These are phyloP conservation scores for Candida oleophila DNA, from an alignment of 805 yeast species.

Conservation along the genomic window DNA sequence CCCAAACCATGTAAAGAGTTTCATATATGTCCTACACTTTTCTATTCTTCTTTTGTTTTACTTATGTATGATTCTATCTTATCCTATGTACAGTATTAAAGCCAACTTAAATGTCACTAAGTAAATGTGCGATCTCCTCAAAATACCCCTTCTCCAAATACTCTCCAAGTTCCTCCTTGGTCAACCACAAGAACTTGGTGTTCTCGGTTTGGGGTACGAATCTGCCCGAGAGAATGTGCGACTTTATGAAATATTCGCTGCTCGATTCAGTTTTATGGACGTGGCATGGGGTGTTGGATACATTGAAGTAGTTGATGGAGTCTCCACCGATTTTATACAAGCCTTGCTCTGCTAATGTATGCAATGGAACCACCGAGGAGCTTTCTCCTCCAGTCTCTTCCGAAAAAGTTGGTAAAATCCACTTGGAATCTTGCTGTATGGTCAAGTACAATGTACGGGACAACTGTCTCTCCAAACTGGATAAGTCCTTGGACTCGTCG, in stretches of 20 bases:
- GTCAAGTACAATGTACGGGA: conserved; percentile 78
- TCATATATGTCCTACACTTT: too few relatives aligned
- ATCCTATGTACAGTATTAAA: conserved; percentile 13
- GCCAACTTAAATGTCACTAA: conserved; percentile 34
- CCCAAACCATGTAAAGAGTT: too few relatives aligned
- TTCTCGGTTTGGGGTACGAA: conserved; percentile 46
- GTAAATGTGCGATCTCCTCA: conserved; percentile 49
- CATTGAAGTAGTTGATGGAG: conserved; percentile 80
- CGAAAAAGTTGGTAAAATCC: conserved; percentile 81
- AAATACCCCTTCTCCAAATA: conserved; percentile 56
- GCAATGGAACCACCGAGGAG: conserved; percentile 53
- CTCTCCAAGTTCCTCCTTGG: conserved; percentile 70
- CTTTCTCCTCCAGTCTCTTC: conserved; percentile 18
- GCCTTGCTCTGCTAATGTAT: conserved; percentile 72
- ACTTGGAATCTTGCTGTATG: conserved; percentile 47
- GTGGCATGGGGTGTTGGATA: conserved; percentile 86
- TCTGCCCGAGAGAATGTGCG: conserved; percentile 84
- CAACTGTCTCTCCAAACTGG: conserved; percentile 75
- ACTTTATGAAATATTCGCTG: conserved; percentile 73
- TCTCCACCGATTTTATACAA: conserved; percentile 71
- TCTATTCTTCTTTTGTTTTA: too few relatives aligned
- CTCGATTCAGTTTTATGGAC: conserved; percentile 35
- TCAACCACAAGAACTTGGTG: conserved; percentile 74
- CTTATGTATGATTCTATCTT: too few relatives aligned
- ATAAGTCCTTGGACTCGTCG: conserved; percentile 59